Conservation (phyloP, 192 early-diverging fungal species). For the Pilobolus umbonatus region DNA sequence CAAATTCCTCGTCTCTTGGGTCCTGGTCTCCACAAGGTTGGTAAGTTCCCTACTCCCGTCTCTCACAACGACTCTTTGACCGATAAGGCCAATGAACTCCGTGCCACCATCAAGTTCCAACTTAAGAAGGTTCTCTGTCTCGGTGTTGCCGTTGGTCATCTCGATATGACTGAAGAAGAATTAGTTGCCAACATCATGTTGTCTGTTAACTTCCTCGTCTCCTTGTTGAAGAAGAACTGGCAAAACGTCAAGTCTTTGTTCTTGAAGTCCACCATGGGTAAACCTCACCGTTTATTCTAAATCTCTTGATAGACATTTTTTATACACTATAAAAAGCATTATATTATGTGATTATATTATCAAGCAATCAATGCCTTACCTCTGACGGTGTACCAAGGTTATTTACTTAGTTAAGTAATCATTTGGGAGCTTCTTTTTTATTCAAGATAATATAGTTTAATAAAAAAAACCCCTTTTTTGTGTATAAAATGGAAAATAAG, state of each 20-base stretch:
- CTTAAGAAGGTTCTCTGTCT: constrained; percentile 99
- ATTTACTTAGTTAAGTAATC: not conserved
- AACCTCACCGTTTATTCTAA: constrained; percentile 88
- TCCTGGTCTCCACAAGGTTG: constrained; percentile 97
- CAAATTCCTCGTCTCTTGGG: constrained; percentile 98
- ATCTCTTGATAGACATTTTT: not conserved
- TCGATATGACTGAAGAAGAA: constrained; percentile 93
- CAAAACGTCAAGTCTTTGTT: constrained; percentile 98
- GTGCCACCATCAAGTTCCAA: constrained; percentile 99
- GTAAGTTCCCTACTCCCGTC: constrained; percentile 98
- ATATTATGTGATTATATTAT: not conserved
- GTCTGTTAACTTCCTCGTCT: constrained; percentile 97
- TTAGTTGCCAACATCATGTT: constrained; percentile 96
- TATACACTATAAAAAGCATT: not conserved
- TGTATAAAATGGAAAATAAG: no score
- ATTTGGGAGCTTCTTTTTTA: constrained; percentile 16
- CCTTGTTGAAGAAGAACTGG: constrained; percentile 98
- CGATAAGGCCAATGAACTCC: constrained; percentile 89
- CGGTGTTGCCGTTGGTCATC: constrained; percentile 93
- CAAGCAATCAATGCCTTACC: constrained; percentile 1
- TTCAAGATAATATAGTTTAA: no score
- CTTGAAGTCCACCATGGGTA: constrained; percentile 98
- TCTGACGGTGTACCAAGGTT: constrained; percentile 21
- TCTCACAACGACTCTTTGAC: constrained; percentile 81
- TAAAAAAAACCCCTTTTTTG: no score